These are phyloP conservation scores for Cinnamomum micranthum DNA, from an alignment of 164 flowering plant genomes.

Conservation along the genomic window DNA sequence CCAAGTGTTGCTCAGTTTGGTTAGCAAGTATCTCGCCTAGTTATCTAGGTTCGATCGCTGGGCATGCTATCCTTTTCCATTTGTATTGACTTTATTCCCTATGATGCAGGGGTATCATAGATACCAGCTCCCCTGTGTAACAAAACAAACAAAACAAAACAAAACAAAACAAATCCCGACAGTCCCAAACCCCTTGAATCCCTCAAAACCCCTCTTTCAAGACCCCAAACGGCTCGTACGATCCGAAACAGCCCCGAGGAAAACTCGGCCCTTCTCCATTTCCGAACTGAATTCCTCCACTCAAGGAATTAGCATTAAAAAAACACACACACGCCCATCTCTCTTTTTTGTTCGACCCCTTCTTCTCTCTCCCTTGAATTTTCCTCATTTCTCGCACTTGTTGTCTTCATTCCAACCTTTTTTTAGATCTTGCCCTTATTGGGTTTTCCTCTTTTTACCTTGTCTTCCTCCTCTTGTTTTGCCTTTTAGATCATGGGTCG, in stretches of 20 bases:
- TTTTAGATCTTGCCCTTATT: not conserved
- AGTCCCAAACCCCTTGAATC: not conserved
- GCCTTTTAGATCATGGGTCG: slow-evolving; percentile 44
- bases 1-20: no score
- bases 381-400: not conserved
- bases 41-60: no score
- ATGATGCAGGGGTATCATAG: no score
- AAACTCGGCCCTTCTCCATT: slow-evolving; percentile 13
- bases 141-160: not conserved
- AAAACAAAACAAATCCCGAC: not conserved
- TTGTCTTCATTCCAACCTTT: not conserved
- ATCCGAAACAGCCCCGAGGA: not conserved
- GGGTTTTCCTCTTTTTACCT: slow-evolving; percentile 1
- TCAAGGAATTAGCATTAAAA: not conserved
- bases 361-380: not conserved
- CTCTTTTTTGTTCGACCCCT: not conserved
- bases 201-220: not conserved
- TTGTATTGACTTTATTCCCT: no score
- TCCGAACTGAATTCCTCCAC: slow-evolving; percentile 8
- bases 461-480: slow-evolving; percentile 8
- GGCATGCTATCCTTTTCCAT: no score
- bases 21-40: no score
- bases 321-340: not conserved
- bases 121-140: no score
- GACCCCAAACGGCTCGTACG: not conserved